Evolutionary conservation across 2,329 filamentous ascomycete species (phyloP), one percentile per base, ranked within the genome.

Genomic region (Aureobasidium leucospermi): DNA sequence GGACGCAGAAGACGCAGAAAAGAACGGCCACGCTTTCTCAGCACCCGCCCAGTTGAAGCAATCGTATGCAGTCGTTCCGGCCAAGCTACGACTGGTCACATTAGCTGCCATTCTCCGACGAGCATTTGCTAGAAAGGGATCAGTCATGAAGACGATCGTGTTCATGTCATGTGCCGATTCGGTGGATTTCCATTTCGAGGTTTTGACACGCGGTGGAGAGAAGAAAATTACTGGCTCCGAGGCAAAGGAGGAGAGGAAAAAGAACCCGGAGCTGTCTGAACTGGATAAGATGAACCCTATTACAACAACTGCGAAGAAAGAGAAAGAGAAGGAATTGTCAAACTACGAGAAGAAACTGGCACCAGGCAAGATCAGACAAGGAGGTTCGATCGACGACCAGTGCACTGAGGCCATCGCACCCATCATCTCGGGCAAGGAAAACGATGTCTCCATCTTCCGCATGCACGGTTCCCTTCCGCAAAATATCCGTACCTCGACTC

Each of bases 91-190:
- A 34, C 79, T 99, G 2, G 93, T 99, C 3, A 92, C 93, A 0
- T 80, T 99, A 19, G 85, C 91, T 29, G 87, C 90, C 0, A 83
- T 92, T 34, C 78, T 99, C 60, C 95, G 93, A 70, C 86, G 90
- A 16, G 86, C 91, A 0, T 97, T 99, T 72, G 86, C 90, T 60
- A 83, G 92, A 16, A 89, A 88, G 72, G 93, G 91, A 0, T 90
- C 90, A 1, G 89, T 96, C 16, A 96, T 96, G 89, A 97, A 99
- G 74, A 89, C 88, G 23, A 96, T 99, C 62, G 81, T 99, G 38
- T 99, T 99, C 75, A 89, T 99, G 51, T 96, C 93, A 10, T 99
- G 94, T 68, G 92, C 94, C 19, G 94, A 99, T 71, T 94, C 90
- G 1, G 94, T 97, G 61, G 91, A 99, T 71, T 99, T 96, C 67